Conservation (phyloP, 306 rosid genomes). For the Vachellia collinsii region DNA sequence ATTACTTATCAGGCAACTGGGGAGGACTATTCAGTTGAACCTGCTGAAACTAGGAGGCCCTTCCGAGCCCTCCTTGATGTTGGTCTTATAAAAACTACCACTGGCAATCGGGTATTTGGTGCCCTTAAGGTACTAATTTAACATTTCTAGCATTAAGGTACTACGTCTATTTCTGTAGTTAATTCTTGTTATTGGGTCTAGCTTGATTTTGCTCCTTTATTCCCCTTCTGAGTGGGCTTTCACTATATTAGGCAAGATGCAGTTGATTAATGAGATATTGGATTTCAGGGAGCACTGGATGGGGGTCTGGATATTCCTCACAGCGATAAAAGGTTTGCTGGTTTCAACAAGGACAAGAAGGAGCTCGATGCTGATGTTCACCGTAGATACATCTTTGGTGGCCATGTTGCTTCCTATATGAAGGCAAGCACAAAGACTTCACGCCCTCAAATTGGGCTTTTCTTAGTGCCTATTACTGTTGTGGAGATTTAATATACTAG, state of each 20-base stretch:
- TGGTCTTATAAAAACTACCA: conserved; percentile 75
- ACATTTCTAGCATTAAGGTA: background rate
- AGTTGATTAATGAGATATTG: background rate
- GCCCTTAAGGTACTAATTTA: conserved; percentile 60
- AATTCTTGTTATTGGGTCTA: background rate
- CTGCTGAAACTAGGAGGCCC: conserved; percentile 84
- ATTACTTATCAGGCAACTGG: conserved; percentile 63
- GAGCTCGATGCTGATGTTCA: conserved; percentile 80
- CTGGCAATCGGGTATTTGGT: conserved; percentile 88
- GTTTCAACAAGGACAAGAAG: conserved; percentile 64
- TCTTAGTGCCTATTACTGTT: background rate
- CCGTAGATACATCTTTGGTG: conserved; percentile 73
- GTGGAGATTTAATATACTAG: background rate
- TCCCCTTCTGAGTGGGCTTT: background rate
- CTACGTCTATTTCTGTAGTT: background rate
- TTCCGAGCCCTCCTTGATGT: conserved; percentile 94
- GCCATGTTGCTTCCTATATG: conserved; percentile 75
- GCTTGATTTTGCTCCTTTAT: background rate
- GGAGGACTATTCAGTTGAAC: conserved; percentile 86
- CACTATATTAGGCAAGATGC: background rate
- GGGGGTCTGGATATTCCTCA: conserved; percentile 94
- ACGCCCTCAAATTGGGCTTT: background rate
- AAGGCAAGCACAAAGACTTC: conserved; percentile 41
- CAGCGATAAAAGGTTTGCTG: conserved; percentile 89
- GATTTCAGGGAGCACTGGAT: conserved; percentile 77